A percentile compares a stretch with the other conserved stretches of the same genome.
These are phyloP conservation scores for Metarhizium anisopliae DNA, from an alignment of 2,329 filamentous ascomycete species.

Conservation along the genomic window DNA sequence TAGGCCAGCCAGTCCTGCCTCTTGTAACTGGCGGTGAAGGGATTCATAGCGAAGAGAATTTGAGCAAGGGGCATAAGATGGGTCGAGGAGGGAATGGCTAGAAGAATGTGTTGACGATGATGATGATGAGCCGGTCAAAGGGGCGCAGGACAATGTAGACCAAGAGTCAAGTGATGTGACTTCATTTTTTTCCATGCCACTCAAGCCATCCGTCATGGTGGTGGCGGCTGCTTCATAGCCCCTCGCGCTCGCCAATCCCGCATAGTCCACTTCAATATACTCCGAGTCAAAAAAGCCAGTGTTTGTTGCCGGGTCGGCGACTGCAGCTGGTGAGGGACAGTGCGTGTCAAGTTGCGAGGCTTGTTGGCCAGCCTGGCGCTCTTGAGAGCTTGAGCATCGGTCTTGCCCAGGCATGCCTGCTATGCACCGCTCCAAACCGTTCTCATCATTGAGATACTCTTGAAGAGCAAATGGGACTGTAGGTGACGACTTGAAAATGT, in stretches of 20 bases:
- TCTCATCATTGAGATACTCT: constrained; percentile 3
- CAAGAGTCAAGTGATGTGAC: not conserved
- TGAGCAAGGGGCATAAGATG: not conserved
- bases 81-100: not conserved
- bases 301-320: not conserved
- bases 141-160: not conserved
- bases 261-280: not conserved
- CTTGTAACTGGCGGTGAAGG: constrained; percentile 4
- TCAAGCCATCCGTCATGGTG: not conserved
- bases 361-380: not conserved
- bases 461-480: constrained; percentile 1
- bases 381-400: not conserved
- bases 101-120: constrained; percentile 1
- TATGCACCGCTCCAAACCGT: constrained; percentile 1
- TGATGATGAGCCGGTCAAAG: not conserved
- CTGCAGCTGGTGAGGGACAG: not conserved
- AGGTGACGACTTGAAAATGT: not conserved
- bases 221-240: not conserved
- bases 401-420: not conserved
- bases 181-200: not conserved
- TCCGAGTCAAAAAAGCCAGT: not conserved
- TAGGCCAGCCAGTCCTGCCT: constrained; percentile 6
- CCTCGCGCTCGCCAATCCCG: not conserved
- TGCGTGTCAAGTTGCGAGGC: not conserved
- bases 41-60: not conserved